Evolutionary conservation across 768 basidiomycete genomes (phyloP).

Genomic region (Podaxis sp.): DNA sequence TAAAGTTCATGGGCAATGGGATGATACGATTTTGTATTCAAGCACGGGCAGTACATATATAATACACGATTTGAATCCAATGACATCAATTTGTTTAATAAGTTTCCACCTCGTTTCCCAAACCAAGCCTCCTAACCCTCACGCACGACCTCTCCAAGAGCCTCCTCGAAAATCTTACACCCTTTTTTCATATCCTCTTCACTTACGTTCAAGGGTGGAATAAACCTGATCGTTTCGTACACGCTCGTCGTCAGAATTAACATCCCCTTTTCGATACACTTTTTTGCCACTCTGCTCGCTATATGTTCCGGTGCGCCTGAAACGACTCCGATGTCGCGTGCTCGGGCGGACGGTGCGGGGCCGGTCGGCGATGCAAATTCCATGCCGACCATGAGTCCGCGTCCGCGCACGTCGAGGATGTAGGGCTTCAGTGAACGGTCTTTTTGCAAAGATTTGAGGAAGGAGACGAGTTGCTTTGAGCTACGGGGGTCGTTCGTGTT

Average conservation of each 20-base stretch:
- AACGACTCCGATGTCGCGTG: constrained; percentile 44
- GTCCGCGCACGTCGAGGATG: constrained; percentile 86
- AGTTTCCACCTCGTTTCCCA: too few relatives aligned
- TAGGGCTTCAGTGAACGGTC: constrained; percentile 50
- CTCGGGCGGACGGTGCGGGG: constrained; percentile 23
- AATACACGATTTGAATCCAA: too few relatives aligned
- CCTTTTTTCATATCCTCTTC: constrained; percentile 75
- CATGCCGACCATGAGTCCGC: constrained; percentile 86
- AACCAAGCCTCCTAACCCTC: constrained; percentile 32
- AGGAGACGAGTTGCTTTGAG: constrained; percentile 68
- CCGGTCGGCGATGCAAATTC: constrained; percentile 71
- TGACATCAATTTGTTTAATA: too few relatives aligned
- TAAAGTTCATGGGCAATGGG: too few relatives aligned
- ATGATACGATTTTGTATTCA: too few relatives aligned
- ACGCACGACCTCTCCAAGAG: constrained; percentile 66
- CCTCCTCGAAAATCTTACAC: constrained; percentile 60
- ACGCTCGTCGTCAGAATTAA: constrained; percentile 87
- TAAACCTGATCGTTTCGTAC: constrained; percentile 89
- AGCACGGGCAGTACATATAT: too few relatives aligned
- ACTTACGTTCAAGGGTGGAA: constrained; percentile 85
- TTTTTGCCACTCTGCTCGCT: constrained; percentile 69
- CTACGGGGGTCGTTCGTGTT: constrained; percentile 30
- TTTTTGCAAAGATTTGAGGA: constrained; percentile 56
- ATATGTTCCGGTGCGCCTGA: constrained; percentile 42
- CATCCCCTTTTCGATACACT: constrained; percentile 85